Percentiles rank a stretch among this genome's conserved stretches.
phyloP scores from a whole-genome alignment of 306 rosid genomes.

The Begonia masoniana region DNA sequence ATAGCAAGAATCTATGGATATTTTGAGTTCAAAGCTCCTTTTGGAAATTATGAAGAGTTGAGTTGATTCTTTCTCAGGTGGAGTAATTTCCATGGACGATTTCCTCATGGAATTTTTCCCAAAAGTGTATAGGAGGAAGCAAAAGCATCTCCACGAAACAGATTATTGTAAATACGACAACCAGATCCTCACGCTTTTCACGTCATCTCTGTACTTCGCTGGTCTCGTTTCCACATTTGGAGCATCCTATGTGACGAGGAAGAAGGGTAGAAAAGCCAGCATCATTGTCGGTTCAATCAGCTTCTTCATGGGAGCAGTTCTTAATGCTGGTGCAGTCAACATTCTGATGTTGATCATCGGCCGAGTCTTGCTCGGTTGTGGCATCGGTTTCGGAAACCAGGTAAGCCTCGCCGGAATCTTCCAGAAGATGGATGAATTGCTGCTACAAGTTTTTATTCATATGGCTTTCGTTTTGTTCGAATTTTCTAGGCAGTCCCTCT shows the following conservation, averaged over 20 bases:
- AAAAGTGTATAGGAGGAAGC: conserved; percentile 50
- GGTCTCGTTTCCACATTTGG: conserved; percentile 72
- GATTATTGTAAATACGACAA: conserved; percentile 84
- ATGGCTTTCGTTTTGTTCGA: no score
- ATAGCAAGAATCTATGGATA: no score
- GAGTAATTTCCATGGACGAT: conserved; percentile 94
- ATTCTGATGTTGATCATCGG: conserved; percentile 74
- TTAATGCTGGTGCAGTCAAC: conserved; percentile 70
- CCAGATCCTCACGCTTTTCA: conserved; percentile 78
- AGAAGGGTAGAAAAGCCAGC: conserved; percentile 68
- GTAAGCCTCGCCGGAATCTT: no score
- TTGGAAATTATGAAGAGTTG: no score
- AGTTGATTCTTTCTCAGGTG: conserved; percentile 30
- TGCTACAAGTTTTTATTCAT: no score
- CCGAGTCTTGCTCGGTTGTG: conserved; percentile 61
- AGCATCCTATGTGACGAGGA: conserved; percentile 69
- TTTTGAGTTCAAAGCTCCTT: no score
- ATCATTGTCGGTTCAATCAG: conserved; percentile 79
- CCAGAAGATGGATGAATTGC: no score
- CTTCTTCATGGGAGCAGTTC: conserved; percentile 67
- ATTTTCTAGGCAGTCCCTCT: conserved; percentile 45
- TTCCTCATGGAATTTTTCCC: conserved; percentile 72
- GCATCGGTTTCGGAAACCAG: conserved; percentile 96
- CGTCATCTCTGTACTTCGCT: conserved; percentile 86
- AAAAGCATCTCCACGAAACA: conserved; percentile 47